phyloP scores from a whole-genome alignment of 257 asterid species.

The Solanum stenotomum region DNA sequence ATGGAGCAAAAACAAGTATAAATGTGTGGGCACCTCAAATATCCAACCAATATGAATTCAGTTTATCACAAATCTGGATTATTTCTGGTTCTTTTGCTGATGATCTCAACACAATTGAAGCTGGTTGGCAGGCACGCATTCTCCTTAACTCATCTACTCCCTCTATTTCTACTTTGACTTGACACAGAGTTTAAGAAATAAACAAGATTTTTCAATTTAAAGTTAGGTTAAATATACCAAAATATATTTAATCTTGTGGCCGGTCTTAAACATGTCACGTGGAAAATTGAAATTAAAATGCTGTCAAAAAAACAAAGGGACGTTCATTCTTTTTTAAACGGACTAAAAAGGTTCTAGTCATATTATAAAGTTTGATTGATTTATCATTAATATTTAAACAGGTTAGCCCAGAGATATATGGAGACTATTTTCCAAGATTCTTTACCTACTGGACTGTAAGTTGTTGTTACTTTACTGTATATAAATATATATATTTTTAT shows the following conservation, averaged over 20 bases:
- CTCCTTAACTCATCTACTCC: no score
- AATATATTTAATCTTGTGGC: no score
- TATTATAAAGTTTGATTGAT: conserved; percentile 4
- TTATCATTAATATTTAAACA: conserved; percentile 1
- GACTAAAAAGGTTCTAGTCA: background rate
- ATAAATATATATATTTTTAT: background rate
- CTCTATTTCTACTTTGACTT: no score
- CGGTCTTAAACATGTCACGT: no score
- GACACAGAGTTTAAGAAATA: no score
- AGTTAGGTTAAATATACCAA: no score
- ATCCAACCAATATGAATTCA: background rate
- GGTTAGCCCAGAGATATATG: conserved; percentile 6
- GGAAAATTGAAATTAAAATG: no score
- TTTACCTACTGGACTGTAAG: conserved; percentile 5
- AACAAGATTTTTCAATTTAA: no score
- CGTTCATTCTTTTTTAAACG: no score
- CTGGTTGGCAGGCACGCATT: conserved; percentile 57
- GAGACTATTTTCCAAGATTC: background rate
- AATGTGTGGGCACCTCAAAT: conserved; percentile 8
- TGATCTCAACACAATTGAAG: conserved; percentile 13
- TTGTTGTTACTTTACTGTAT: background rate
- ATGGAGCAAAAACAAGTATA: conserved; percentile 15
- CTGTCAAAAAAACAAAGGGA: no score
- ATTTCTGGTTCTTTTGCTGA: conserved; percentile 46
- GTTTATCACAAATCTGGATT: conserved; percentile 11